phyloP scores from a whole-genome alignment of 2,329 filamentous ascomycete species.

The Fusarium sp. region DNA sequence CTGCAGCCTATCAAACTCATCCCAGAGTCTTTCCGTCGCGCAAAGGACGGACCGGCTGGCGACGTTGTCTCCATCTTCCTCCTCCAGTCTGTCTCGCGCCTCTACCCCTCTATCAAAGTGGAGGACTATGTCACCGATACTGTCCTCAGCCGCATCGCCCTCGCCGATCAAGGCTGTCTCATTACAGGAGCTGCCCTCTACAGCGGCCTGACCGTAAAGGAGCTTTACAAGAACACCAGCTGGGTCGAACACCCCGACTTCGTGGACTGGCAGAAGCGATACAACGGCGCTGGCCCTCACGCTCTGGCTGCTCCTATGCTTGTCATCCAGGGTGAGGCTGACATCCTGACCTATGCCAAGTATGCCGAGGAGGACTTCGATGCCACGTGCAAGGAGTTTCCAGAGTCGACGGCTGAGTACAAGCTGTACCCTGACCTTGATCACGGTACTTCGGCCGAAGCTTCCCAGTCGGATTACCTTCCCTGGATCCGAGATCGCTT shows the following conservation, averaged over 20 bases:
- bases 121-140: conserved; percentile 22
- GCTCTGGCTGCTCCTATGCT: conserved; percentile 28
- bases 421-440: conserved; percentile 5
- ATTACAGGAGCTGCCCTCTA: background rate
- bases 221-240: conserved; percentile 27
- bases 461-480: background rate
- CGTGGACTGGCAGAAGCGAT: conserved; percentile 27
- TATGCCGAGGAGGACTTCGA: conserved; percentile 15
- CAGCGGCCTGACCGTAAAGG: background rate
- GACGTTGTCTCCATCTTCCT: conserved; percentile 28
- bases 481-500: conserved; percentile 17
- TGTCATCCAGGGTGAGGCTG: conserved; percentile 14
- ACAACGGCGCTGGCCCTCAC: conserved; percentile 17
- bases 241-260: conserved; percentile 21
- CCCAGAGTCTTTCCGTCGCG: conserved; percentile 20
- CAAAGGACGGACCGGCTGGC: conserved; percentile 13
- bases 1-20: conserved; percentile 26
- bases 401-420: conserved; percentile 7
- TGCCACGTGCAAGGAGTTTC: conserved; percentile 10
- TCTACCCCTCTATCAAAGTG: conserved; percentile 5
- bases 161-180: conserved; percentile 17
- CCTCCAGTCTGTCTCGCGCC: conserved; percentile 4
- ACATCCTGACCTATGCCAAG: conserved; percentile 17
- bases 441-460: background rate
- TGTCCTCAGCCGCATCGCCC: conserved; percentile 3